Evolutionary conservation across 2,329 filamentous ascomycete species (phyloP), one percentile per base, ranked within the genome.

Genomic region (Ceratocystiopsis minuta): DNA sequence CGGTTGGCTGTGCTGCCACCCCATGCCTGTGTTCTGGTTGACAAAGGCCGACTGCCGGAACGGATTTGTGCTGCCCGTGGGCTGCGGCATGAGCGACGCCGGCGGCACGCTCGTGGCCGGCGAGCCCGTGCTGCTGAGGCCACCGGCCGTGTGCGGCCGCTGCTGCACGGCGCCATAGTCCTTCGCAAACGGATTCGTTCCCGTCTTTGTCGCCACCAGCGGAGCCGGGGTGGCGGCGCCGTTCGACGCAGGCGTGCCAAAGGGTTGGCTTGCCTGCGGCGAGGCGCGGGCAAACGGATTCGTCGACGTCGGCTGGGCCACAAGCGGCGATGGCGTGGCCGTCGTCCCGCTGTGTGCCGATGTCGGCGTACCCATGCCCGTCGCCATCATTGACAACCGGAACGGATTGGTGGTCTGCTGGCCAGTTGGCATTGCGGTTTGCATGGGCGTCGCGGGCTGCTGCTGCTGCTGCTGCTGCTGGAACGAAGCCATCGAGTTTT

Each of bases 21-120:
- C 84, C 58, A 83, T 70, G 1, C 88, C 87, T 0, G 86, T 93
- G 48, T 77, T 69, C 53, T 93, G 86, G 54, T 93, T 90, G 41
- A 93, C 78, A 57, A 95, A 93, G 4, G 79, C 76, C 37, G 81
- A 84, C 55, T 96, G 86, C 15, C 90, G 74, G 69, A 96, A 96
- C 1, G 90, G 90, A 53, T 98, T 98, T 2, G 87, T 95, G 53
- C 75, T 85, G 10, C 86, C 87, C 0, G 87, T 95, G 2, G 80
- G 72, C 53, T 88, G 85, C 2, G 85, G 75, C 41, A 70, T 70
- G 6, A 90, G 61, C 24, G 24, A 28, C 24, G 9, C 24, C 4
- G 24, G 5, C 12, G 58, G 59, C 32, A 60, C 60, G 16, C 60
- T 62, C 38, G 31, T 20, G n/a, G 40, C 16, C 1, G 35, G 34